Base-by-base conservation (phyloP, 2,329 filamentous ascomycete species). In the Trichoderma oligosporum region DNA sequence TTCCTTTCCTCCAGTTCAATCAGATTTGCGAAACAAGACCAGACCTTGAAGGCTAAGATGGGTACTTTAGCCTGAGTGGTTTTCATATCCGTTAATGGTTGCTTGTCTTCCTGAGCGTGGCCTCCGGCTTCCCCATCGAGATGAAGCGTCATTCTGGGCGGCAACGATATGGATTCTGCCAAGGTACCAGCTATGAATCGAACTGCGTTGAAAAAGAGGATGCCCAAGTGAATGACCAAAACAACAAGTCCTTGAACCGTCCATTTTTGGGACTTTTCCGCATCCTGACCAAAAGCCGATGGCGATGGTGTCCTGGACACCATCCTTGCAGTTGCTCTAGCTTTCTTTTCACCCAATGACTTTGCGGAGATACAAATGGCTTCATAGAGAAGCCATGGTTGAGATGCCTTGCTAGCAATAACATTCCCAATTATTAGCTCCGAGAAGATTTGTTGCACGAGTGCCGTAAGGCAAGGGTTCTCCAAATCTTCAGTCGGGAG, bases 401-500 rank as follows among this genome's bases (percentile, higher is more conserved):
- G 87, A 64, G 88, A 91, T 38, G 88, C 80, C 70, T 88, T 95
- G 66, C 87, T 88, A 65, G 86, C 85, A 65, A 97, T 79, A 58
- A 88, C 82, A 64, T 90, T 91, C 61, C 90, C 90, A 62, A 99
- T 79, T 61, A 97, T 89, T 70, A 96, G 85, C 72, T 97, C 91
- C 6, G 91, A 89, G 61, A 97, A 80, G 62, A 97, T 88, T 73
- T 97, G 91, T 55, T 86, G 85, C 61, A 97, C 87, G 61, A 99
- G 78, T 33, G 89, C 82, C 57, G 89, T 87, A 66, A 97, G 78
- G 70, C 90, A 96, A 54, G 84, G 84, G 70, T 96, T 97, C 67
- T 93, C 85, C 36, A 97, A 78, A 70, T 97, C 93, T 67, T 97
- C 93, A 14, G 91, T 94, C 8, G 94, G 94, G 18, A 99, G 80